Evolutionary conservation across 306 rosid genomes (phyloP), one percentile per base, ranked within the genome.

Genomic region (Macrotyloma uniflorum): DNA sequence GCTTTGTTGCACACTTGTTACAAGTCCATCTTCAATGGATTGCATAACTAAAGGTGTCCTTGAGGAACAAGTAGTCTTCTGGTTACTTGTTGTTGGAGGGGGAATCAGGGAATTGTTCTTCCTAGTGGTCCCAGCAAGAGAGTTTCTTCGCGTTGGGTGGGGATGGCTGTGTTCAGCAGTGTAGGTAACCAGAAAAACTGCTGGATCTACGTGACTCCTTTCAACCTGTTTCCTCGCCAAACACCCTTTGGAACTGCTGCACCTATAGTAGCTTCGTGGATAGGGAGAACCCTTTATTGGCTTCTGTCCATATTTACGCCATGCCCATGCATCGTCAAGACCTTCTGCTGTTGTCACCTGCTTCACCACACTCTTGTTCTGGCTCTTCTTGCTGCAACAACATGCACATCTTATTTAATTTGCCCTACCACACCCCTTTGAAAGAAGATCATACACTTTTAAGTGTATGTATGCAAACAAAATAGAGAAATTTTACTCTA

Each of bases 221-320:
- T 95, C 99, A 2, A 95, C 99, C 43, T 91, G 98, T 77, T 95
- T 95, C 79, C 94, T 87, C 0, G 99, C 99, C 18, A 79, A 54
- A 67, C 99, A 95, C 8, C 98, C 97, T 82, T 95, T 95, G 7
- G 93, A 87, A 83, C 88, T 89, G 77, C 98, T 95, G 75, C 98
- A 95, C 18, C 84, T 86, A 50, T 95, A 95, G 23, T 95, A 95
- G 83, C 99, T 95, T 57, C 99, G 86, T 0, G 99, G 99, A 83
- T 91, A 87, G 0, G 98, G 96, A 5, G 99, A 93, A 8, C 99
- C 99, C 82, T 95, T 95, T 8, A 95, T 95, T 8, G 99, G 98
- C 78, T 95, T 95, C 70, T 95, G 99, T 50, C 99, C 99, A 53
- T 95, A 95, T 83, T 95, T 95, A 13, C 99, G 77, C 99, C 99